Evolutionary conservation across 1,284 basidiomycete genomes (phyloP).

Genomic region (Boletus albobrunnescens): DNA sequence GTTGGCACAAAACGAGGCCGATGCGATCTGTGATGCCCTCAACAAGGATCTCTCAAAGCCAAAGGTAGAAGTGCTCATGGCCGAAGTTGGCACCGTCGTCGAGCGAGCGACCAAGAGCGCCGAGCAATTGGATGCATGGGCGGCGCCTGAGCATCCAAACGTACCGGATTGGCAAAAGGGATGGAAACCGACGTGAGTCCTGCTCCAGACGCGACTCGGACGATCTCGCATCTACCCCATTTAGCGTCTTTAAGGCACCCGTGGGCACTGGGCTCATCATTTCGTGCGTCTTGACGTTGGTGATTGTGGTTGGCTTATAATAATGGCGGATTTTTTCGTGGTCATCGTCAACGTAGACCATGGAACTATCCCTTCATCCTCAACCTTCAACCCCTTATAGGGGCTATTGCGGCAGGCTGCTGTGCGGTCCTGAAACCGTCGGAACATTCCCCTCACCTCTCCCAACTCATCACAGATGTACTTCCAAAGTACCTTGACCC

Average conservation of each 20-base stretch:
- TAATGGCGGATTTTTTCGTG: not conserved
- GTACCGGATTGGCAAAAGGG: slow-evolving; percentile 24
- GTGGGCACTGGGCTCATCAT: slow-evolving; percentile 45
- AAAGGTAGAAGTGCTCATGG: slow-evolving; percentile 21
- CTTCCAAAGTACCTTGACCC: slow-evolving; percentile 63
- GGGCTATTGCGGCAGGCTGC: slow-evolving; percentile 62
- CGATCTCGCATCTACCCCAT: not conserved
- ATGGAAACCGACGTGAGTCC: slow-evolving; percentile 31
- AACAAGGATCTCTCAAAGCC: slow-evolving; percentile 31
- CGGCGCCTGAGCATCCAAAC: slow-evolving; percentile 20
- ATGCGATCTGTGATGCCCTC: slow-evolving; percentile 28
- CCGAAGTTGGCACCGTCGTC: slow-evolving; percentile 23
- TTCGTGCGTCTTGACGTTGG: slow-evolving; percentile 17
- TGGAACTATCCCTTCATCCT: slow-evolving; percentile 59
- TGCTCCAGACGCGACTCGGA: not conserved
- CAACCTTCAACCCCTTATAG: slow-evolving; percentile 48
- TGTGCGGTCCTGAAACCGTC: slow-evolving; percentile 59
- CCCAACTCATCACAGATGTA: slow-evolving; percentile 52
- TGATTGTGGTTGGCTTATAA: not conserved
- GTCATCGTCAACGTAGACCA: slow-evolving; percentile 30
- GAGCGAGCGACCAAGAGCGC: slow-evolving; percentile 20
- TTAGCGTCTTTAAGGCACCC: slow-evolving; percentile 40
- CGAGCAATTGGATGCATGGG: slow-evolving; percentile 26
- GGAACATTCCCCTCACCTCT: slow-evolving; percentile 49
- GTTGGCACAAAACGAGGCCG: slow-evolving; percentile 27